Evolutionary conservation across 2,329 filamentous ascomycete genomes (phyloP), one percentile per base, ranked within the genome.

Genomic region (Fusarium sublunatum): DNA sequence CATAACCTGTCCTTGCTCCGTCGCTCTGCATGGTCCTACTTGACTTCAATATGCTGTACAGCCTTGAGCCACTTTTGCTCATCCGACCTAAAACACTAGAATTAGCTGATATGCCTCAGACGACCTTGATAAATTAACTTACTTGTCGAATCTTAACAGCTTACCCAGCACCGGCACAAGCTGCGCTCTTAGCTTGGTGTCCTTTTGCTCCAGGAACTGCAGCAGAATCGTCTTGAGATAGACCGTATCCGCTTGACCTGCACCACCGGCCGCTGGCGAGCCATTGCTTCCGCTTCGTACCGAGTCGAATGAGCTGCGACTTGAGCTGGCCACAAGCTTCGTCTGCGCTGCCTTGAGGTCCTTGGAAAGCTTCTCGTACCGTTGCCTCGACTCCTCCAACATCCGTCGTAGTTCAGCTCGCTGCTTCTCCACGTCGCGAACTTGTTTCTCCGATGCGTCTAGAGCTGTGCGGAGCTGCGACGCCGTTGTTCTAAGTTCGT

Each of bases 51-150:
- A 49, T 83, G 80, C 58, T 85, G 82, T 13, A 96, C 88, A 3
- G 90, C 92, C 15, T 88, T 85, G 77, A 89, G 86, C 92, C 92
- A 96, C 77, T 92, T 94, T 77, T 95, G 89, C 77, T 95, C 91
- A 68, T 97, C 93, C 28, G 76, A 69, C 61, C 82, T 84, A 44
- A 22, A 22, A 15, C 6, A 10, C n/a, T 3, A 43, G 7, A 28
- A 42, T 48, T 54, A 49, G 51, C 13, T 29, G 9, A 6, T 39
- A 39, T 38, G 13, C 12, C 53, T 39, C 13, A 12, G 35, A 31
- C 8, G 5, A n/a, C 5, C 13, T 3, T 13, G 1, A 7, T 3
- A 12, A n/a, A 11, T 12, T 9, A 19, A 82, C 88, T 78, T 78
- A 91, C 88, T 87, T 87, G 77, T 92, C 89, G 77, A 94, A 92